phyloP scores from a whole-genome alignment of 352 stramenopile species.

The Globisporangium paroecandrum region DNA sequence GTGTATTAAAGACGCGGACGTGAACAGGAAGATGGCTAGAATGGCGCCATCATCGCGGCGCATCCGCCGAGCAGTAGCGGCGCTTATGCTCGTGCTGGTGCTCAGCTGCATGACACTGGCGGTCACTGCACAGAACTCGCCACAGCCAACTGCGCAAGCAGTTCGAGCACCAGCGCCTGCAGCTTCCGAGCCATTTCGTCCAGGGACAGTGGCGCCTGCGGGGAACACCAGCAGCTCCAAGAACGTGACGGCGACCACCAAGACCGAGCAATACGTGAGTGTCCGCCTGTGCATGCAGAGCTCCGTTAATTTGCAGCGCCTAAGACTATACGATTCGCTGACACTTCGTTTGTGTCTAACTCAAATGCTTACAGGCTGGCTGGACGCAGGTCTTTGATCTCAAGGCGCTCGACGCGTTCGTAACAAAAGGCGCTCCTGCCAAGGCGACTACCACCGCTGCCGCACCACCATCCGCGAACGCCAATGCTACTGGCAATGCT shows the following conservation, averaged over 20 bases:
- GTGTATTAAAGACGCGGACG: neutral
- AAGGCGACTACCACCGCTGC: neutral
- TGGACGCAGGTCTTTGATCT: constrained; percentile 2
- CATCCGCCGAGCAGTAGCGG: neutral
- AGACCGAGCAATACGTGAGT: constrained; percentile 5
- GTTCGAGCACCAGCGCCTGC: neutral
- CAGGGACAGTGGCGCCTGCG: neutral
- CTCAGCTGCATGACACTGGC: neutral
- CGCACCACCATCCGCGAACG: neutral
- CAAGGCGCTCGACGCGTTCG: constrained; percentile 2
- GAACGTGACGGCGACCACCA: neutral
- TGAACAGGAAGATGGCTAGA: neutral
- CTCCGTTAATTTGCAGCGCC: no score
- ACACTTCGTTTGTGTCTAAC: no score
- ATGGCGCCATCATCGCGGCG: neutral
- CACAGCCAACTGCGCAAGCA: neutral
- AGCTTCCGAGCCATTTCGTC: neutral
- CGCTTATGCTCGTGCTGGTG: neutral
- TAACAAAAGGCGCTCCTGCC: neutral
- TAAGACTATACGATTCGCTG: neutral
- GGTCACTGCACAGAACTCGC: neutral
- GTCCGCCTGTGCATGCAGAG: no score
- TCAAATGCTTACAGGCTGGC: neutral
- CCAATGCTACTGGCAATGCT: neutral
- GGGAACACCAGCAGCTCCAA: neutral